A percentile compares a stretch with the other conserved stretches of the same genome.
Conservation (phyloP, 2,329 filamentous ascomycete species). For the Aspergillus calidoustus region DNA sequence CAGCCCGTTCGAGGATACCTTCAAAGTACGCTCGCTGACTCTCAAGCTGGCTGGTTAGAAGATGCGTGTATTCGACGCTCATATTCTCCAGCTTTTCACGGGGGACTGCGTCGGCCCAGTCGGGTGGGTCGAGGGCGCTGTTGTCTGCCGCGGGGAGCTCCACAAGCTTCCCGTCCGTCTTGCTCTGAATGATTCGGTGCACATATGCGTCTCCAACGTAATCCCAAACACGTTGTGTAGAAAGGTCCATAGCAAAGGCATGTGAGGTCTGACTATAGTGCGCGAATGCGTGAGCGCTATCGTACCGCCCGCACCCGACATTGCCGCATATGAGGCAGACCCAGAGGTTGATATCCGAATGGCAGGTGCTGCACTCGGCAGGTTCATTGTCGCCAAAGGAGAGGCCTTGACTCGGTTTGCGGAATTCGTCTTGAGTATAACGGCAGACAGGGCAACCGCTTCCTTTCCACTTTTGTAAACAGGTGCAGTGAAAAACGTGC, state of each 20-base stretch:
- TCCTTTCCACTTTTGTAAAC: conserved; percentile 94
- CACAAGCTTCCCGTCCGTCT: conserved; percentile 88
- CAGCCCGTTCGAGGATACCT: conserved; percentile 84
- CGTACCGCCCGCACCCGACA: conserved; percentile 92
- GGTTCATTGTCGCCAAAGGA: conserved; percentile 58
- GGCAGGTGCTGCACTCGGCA: conserved; percentile 75
- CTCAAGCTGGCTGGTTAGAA: conserved; percentile 90
- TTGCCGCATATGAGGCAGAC: conserved; percentile 93
- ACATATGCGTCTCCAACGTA: conserved; percentile 96
- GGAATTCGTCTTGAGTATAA: conserved; percentile 72
- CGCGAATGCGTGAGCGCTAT: conserved; percentile 88
- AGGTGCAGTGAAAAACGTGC: conserved; percentile 96
- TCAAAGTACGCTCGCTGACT: conserved; percentile 93
- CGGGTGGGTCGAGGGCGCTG: conserved; percentile 47
- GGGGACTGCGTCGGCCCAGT: conserved; percentile 52
- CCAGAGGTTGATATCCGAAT: conserved; percentile 83
- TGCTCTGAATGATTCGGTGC: conserved; percentile 90
- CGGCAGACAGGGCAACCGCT: conserved; percentile 93
- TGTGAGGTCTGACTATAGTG: conserved; percentile 91
- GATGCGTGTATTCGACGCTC: conserved; percentile 90
- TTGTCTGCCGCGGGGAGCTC: conserved; percentile 72
- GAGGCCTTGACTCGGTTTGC: conserved; percentile 51
- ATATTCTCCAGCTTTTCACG: conserved; percentile 74
- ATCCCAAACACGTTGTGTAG: conserved; percentile 96
- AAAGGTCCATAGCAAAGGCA: conserved; percentile 89